Evolutionary conservation across 441 rosid species (phyloP).

Genomic region (Eutrema salsugineum): DNA sequence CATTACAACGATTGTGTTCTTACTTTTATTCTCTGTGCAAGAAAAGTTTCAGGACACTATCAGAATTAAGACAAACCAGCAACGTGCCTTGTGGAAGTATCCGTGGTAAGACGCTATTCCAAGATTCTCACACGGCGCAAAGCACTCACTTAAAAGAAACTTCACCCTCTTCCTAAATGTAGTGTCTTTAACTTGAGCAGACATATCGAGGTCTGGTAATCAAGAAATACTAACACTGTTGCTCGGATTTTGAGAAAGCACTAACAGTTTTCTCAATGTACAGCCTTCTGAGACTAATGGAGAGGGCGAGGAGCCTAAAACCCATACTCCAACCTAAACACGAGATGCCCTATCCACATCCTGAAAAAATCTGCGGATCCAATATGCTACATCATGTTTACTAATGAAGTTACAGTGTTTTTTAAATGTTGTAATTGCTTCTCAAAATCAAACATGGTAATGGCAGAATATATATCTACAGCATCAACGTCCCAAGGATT

Average conservation of each 20-base stretch:
- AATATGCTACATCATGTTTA: slow-evolving; percentile 73
- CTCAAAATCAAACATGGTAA: slow-evolving; percentile 57
- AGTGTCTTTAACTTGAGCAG: too few species aligned
- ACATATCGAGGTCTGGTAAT: too few species aligned
- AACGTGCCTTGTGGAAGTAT: slow-evolving; percentile 36
- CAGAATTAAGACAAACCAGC: too few species aligned
- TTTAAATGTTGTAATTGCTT: slow-evolving; percentile 69
- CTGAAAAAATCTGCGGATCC: slow-evolving; percentile 49
- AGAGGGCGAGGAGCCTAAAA: slow-evolving; percentile 72
- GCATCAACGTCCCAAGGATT: too few species aligned
- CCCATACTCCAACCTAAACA: slow-evolving; percentile 47
- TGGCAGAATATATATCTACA: slow-evolving; percentile 53
- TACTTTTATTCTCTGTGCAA: too few species aligned
- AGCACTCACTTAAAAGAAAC: slow-evolving; percentile 28
- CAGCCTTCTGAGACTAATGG: slow-evolving; percentile 64
- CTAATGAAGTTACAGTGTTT: slow-evolving; percentile 72
- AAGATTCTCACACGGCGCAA: slow-evolving; percentile 38
- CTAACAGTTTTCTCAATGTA: slow-evolving; percentile 20
- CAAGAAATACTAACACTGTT: slow-evolving; percentile 65
- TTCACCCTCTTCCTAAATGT: too few species aligned
- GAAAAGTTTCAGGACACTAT: too few species aligned
- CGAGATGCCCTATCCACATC: slow-evolving; percentile 56
- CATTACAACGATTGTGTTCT: too few species aligned
- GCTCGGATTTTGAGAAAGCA: slow-evolving; percentile 46
- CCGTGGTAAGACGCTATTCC: slow-evolving; percentile 90